Base-by-base conservation (phyloP, 495 filamentous ascomycete species). In the Entonaema liquescens region DNA sequence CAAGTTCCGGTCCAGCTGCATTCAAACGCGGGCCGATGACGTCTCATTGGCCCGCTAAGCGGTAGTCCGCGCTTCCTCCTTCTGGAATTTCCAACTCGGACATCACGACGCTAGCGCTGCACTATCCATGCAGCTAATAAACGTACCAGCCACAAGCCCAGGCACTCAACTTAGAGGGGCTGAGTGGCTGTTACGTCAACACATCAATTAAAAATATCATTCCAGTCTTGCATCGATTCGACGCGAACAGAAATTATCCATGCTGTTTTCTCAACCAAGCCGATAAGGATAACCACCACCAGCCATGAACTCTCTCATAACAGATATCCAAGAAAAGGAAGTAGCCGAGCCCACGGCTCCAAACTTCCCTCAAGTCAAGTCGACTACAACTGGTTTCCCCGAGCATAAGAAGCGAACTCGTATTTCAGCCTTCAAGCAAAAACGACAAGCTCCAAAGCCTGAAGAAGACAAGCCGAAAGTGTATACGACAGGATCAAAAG, bases 241-340 rank as follows among this genome's bases (percentile, higher is more conserved):
- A 28, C 26, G 49, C 17, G 23, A 47, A 47, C 42, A 47, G 23
- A 23, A 21, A 23, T 47, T 9, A 8, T 4, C 8, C 11, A 4
- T 12, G 17, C 11, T 52, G 2, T 26, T 52, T 3, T n/a, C 25
- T 15, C 12, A 0, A 52, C 9, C 23, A 28, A 28, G 49, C 12
- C 49, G 13, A 25, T 13, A 38, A 29, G 17, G 42, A n/a, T 0
- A 19, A 5, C 17, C 12, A 13, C 42, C 42, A 47, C 17, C 25
- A 40, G 77, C 36, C 31, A 85, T 85, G 83, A 78, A 83, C 49
- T 70, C 79, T 29, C 86, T 94, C 47, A 83, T 99, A 49, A 83
- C 84, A 25, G 94, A 98, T 67, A 90, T 99, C 79, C 80, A 87
- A 69, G 95, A 98, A 80, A 89, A 92, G 38, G 79, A 89, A 12